Evolutionary conservation across 805 yeast genomes (phyloP), one percentile per base, ranked within the genome.

Genomic region (Pichia eremophila): DNA sequence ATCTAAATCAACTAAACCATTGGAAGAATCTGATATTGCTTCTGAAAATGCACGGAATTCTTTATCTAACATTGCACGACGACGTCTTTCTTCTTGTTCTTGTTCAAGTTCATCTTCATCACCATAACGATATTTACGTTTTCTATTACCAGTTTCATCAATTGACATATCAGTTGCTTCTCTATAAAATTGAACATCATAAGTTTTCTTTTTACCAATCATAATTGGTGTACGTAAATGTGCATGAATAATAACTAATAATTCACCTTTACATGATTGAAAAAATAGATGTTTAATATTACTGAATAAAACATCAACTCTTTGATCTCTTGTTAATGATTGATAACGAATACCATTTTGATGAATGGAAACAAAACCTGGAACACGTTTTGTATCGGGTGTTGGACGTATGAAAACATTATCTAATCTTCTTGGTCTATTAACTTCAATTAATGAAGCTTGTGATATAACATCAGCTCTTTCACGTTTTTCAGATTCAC

Each of bases 101-200:
- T 91, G 97, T 67, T 93, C 98, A 54, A 93, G 73, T 69, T 93
- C 99, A 66, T 93, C 99, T 66, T 93, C 99, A 64, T 93, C 99
- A 42, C 99, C 99, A 63, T 93, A 93, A 55, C 83, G 73, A 65
- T 83, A 83, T 54, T 77, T 78, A 66, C 97, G 81, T 69, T 87
- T 83, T 52, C 96, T 83, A 51, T 88, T 90, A 54, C 97, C 96
- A 18, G 99, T 93, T 68, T 93, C 99, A 67, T 93, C 99, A 58
- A 89, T 89, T 4, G 95, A 81, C 74, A 89, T 85, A 62, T 93
- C 99, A 31, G 95, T 81, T 12, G 97, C 98, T 66, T 93, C 99
- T 54, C 98, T 76, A 71, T 90, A 93, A 63, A 93, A 89, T 69
- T 93, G 99, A 42, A 93, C 87, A 59, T 93, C 98, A 65, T 82